phyloP scores from a whole-genome alignment of 208 protist species.

The Tritrichomonas musculus region DNA sequence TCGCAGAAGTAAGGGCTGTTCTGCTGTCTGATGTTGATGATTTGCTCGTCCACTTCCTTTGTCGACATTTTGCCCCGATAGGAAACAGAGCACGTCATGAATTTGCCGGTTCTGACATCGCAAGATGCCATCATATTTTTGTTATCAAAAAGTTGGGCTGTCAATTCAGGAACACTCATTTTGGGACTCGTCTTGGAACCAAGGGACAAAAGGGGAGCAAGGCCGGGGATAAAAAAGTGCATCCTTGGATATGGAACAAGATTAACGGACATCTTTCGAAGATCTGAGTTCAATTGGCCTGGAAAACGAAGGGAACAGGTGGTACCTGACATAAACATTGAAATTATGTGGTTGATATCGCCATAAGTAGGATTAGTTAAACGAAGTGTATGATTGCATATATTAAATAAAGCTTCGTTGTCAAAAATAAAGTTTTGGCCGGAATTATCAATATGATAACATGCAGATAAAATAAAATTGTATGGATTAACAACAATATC shows the following conservation, averaged over 20 bases:
- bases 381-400: slow-evolving; percentile 63
- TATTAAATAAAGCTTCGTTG: slow-evolving; percentile 69
- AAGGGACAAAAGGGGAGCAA: too few species aligned
- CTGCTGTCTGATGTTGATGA: too few species aligned
- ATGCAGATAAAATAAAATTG: slow-evolving; percentile 58
- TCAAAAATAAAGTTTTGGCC: slow-evolving; percentile 58
- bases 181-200: too few species aligned
- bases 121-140: too few species aligned
- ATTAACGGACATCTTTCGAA: slow-evolving; percentile 60
- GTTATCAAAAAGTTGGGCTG: too few species aligned
- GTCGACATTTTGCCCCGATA: too few species aligned
- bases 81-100: too few species aligned
- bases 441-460: slow-evolving; percentile 63
- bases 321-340: slow-evolving; percentile 63
- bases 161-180: too few species aligned
- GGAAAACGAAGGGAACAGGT: slow-evolving; percentile 66
- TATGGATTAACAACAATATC: slow-evolving; percentile 64
- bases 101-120: too few species aligned
- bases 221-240: slow-evolving; percentile 62
- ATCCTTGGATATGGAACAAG: slow-evolving; percentile 66
- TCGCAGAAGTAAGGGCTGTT: too few species aligned
- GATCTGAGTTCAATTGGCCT: slow-evolving; percentile 67
- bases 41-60: too few species aligned
- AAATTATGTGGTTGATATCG: slow-evolving; percentile 65
- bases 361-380: slow-evolving; percentile 60